Percentiles rank a stretch among this genome's conserved stretches.
These are phyloP conservation scores for Blepharisma stoltei DNA, from an alignment of 73 alveolate species.

Conservation along the genomic window DNA sequence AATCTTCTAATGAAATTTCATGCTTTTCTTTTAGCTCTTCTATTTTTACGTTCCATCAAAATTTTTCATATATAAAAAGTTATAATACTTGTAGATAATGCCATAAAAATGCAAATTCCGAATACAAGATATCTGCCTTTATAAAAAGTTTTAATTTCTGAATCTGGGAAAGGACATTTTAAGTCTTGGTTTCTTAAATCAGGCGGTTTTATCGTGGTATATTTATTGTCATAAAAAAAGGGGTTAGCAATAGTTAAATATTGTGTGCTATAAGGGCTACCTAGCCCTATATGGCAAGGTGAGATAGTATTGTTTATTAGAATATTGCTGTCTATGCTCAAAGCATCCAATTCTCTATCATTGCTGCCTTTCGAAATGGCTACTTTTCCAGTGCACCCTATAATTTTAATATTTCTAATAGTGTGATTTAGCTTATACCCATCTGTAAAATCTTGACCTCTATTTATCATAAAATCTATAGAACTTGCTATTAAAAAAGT, in stretches of 20 bases:
- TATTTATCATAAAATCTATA: not conserved
- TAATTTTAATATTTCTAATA: not conserved
- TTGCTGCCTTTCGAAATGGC: conserved; percentile 18
- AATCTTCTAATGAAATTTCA: not conserved
- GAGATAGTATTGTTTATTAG: not conserved
- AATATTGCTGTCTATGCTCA: not conserved
- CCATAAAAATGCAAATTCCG: not conserved
- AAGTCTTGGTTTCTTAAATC: not conserved
- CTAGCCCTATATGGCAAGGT: not conserved
- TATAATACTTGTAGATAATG: not conserved
- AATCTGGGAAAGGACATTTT: conserved; percentile 22
- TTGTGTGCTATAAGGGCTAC: not conserved
- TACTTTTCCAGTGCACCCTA: conserved; percentile 9
- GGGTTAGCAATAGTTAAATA: too few species aligned
- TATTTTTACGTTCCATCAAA: conserved; percentile 3
- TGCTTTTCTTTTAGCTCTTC: not conserved
- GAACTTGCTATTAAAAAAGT: too few species aligned
- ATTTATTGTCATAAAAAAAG: too few species aligned
- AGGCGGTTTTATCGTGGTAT: not conserved
- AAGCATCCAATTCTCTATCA: conserved; percentile 18
- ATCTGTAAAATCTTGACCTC: conserved; percentile 16
- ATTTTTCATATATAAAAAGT: not conserved
- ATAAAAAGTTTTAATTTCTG: not conserved
- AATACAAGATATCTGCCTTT: not conserved
- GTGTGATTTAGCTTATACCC: not conserved